Evolutionary conservation across 345 rosid genomes (phyloP), one percentile per base, ranked within the genome.

Genomic region (Heritiera fomes): DNA sequence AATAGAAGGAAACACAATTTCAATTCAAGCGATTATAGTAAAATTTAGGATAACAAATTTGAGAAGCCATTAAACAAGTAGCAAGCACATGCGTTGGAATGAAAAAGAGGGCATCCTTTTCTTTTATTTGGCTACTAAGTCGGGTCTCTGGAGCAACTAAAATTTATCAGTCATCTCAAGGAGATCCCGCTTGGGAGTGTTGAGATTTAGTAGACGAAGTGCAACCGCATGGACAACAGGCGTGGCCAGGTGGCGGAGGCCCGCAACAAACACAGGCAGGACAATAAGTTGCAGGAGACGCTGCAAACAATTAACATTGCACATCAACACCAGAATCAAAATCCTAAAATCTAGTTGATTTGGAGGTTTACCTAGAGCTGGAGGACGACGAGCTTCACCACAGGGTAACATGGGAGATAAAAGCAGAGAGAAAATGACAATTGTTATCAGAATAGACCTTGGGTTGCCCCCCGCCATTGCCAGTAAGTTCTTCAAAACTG

Each of bases 161-260:
- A 47, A 3, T 71, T 34, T 15, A 49, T n/a, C 23, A 8, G 13
- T 45, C 8, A n/a, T 71, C 41, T 71, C 60, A 71, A 52, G 75
- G 75, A 68, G 53, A 43, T 68, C 53, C 53, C 7, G 9, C 14
- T 45, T 28, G 23, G 23, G 75, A 71, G 41, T 40, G 45, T 45
- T 30, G 9, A 4, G 77, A 5, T 75, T 59, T 12, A 56, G 7
- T 2, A 15, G 53, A 3, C 43, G 68, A 70, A 47, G 41, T 41
- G 56, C 77, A 75, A 28, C 85, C 5, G 17, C 73, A 83, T 13
- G 18, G 34, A 77, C 84, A 85, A 20, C 90, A 87, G 47, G 9
- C 38, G 2, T 12, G 4, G 0, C 82, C 73, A 18, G 85, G 82
- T 13, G 85, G 86, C 2, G 85, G 60, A 45, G 86, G 83, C 1